Base-by-base conservation (phyloP, 495 filamentous ascomycete genomes). In the Daldinia childiae region DNA sequence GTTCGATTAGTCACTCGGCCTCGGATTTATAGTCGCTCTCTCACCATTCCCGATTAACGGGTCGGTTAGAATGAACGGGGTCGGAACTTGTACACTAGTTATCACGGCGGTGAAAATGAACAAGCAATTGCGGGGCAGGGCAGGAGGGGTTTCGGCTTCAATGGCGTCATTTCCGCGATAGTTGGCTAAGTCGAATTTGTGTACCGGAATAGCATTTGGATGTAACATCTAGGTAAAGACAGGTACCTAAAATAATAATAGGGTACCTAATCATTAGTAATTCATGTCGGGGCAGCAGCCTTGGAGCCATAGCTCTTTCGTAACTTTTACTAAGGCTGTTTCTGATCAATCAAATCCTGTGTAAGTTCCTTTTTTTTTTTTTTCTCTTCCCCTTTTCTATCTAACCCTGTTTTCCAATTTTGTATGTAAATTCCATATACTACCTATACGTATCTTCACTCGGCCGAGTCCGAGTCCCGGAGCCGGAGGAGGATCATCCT, bases 141-240 rank as follows among this genome's bases (percentile, higher is more conserved):
- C 24, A 52, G 38, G 63, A 72, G 71, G 62, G 70, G 60, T 30
- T 38, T 52, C 50, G 61, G 70, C 58, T 52, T 63, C 62, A 58
- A 66, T 73, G 55, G 66, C 61, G 66, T 69, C 62, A 73, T 56
- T 62, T 60, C 39, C 38, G 48, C 41, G 34, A 63, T 58, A 58
- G 19, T 64, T 68, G 41, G 58, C 1, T 45, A 19, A 45, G 41
- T 19, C 41, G 17, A 21, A 2, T 17, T 45, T 17, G 39, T 43
- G n/a, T 19, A 34, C 48, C 34, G 56, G 19, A 36, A 36, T 14
- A 36, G 34, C 34, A 14, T 36, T 36, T 36, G 34, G 34, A 24
- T 54, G 39, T 48, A 17, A 32, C 54, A n/a, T n/a, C n/a, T n/a
- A n/a, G n/a, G n/a, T n/a, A n/a, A n/a, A n/a, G n/a, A n/a, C n/a